Conservation (phyloP, 2,329 filamentous ascomycete species). For the Aschersonia sp. region DNA sequence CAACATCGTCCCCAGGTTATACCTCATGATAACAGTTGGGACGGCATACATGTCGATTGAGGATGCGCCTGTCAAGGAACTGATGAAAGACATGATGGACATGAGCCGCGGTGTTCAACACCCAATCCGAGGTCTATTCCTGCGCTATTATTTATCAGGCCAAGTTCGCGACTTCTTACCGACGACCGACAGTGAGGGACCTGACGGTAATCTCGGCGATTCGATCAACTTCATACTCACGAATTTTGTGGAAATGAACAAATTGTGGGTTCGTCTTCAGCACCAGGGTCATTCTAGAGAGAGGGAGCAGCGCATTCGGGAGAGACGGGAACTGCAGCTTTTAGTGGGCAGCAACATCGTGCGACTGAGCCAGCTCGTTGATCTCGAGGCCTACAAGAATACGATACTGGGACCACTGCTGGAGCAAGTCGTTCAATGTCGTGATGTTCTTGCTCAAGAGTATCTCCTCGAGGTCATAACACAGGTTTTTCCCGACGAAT, state of each 20-base stretch:
- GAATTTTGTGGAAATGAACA: slow-evolving; percentile 99
- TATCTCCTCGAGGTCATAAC: slow-evolving; percentile 97
- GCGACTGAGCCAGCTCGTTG: slow-evolving; percentile 85
- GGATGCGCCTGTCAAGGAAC: slow-evolving; percentile 96
- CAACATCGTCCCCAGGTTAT: slow-evolving; percentile 90
- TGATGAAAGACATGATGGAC: slow-evolving; percentile 99
- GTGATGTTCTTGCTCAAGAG: slow-evolving; percentile 92
- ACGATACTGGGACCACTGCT: slow-evolving; percentile 77
- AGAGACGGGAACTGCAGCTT: slow-evolving; percentile 88
- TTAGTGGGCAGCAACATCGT: slow-evolving; percentile 95
- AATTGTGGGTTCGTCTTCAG: slow-evolving; percentile 94
- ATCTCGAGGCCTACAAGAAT: slow-evolving; percentile 86
- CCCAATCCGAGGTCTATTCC: slow-evolving; percentile 84
- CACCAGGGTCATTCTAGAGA: slow-evolving; percentile 96
- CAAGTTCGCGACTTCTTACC: slow-evolving; percentile 87
- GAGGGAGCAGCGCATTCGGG: slow-evolving; percentile 81
- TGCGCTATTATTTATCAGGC: slow-evolving; percentile 91
- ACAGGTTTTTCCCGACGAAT: slow-evolving; percentile 97
- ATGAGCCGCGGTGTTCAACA: slow-evolving; percentile 98
- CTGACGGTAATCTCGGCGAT: slow-evolving; percentile 90
- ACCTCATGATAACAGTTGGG: slow-evolving; percentile 98
- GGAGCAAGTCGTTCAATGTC: slow-evolving; percentile 95
- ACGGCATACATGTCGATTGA: slow-evolving; percentile 98
- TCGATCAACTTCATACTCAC: slow-evolving; percentile 97
- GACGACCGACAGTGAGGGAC: slow-evolving; percentile 68